These are phyloP conservation scores for Histomonas meleagridis DNA, from an alignment of 208 protist species.

Conservation along the genomic window DNA sequence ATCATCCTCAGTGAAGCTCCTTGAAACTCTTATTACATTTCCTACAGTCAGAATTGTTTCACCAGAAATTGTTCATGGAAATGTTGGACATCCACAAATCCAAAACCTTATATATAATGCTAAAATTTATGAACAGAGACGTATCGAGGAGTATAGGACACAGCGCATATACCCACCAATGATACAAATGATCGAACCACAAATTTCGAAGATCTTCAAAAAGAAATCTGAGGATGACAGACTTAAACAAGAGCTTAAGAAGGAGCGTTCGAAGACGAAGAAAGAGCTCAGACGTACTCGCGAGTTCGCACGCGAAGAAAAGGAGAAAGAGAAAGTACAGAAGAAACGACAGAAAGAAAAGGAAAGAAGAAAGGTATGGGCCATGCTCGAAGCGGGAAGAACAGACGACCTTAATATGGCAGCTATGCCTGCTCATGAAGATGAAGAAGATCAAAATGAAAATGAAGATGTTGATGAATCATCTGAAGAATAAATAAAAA, in stretches of 20 bases:
- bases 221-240: background rate
- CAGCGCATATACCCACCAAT: background rate
- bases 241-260: background rate
- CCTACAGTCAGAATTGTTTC: background rate
- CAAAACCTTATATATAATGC: background rate
- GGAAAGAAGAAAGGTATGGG: background rate
- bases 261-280: background rate
- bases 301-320: background rate
- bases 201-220: background rate
- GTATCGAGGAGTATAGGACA: background rate
- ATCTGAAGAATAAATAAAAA: too few species aligned
- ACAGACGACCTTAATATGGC: background rate
- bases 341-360: background rate
- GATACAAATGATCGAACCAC: conserved; percentile 24
- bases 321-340: background rate
- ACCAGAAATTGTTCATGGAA: background rate
- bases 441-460: background rate
- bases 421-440: background rate
- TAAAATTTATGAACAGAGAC: too few species aligned
- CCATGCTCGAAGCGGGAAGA: background rate
- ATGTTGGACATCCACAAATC: background rate
- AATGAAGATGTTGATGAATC: background rate
- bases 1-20: background rate
- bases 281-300: background rate
- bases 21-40: background rate